Percentiles rank a stretch among this genome's conserved stretches.
Conservation (phyloP, 208 protist genomes). For the Borovskyia barvae region DNA sequence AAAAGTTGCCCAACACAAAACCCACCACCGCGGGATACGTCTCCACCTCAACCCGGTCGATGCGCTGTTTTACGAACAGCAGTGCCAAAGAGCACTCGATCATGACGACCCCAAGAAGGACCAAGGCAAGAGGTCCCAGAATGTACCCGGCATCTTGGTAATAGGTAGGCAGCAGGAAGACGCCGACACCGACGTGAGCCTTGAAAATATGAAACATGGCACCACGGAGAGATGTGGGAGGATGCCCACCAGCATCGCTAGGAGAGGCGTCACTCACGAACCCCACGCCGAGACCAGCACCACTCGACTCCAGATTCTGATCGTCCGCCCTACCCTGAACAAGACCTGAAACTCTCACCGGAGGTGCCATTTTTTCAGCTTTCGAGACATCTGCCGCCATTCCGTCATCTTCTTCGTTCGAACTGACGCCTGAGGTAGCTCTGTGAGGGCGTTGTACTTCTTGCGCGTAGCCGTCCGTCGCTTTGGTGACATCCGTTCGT, state of each 20-base stretch:
- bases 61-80: conserved; percentile 50
- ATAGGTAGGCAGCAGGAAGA: conserved; percentile 78
- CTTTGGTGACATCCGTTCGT: too few species aligned
- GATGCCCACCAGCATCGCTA: not conserved
- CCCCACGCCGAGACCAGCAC: conserved; percentile 46
- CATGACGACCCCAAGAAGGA: conserved; percentile 60
- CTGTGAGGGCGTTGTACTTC: too few species aligned
- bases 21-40: conserved; percentile 79
- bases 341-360: too few species aligned
- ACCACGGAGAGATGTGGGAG: conserved; percentile 44
- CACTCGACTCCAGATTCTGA: conserved; percentile 31
- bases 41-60: conserved; percentile 49
- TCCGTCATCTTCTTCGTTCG: conserved; percentile 6
- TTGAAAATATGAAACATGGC: conserved; percentile 88
- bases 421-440: too few species aligned
- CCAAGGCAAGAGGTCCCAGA: conserved; percentile 35
- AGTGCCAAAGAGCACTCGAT: conserved; percentile 74
- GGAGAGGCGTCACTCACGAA: conserved; percentile 27
- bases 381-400: conserved; percentile 8
- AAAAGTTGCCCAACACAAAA: conserved; percentile 53
- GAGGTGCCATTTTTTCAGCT: conserved; percentile 5
- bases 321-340: conserved; percentile 17
- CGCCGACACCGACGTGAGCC: conserved; percentile 79
- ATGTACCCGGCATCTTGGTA: conserved; percentile 77
- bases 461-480: too few species aligned